These are phyloP conservation scores for Senecio squalidus DNA, from an alignment of 140 eudicot species.

Conservation along the genomic window DNA sequence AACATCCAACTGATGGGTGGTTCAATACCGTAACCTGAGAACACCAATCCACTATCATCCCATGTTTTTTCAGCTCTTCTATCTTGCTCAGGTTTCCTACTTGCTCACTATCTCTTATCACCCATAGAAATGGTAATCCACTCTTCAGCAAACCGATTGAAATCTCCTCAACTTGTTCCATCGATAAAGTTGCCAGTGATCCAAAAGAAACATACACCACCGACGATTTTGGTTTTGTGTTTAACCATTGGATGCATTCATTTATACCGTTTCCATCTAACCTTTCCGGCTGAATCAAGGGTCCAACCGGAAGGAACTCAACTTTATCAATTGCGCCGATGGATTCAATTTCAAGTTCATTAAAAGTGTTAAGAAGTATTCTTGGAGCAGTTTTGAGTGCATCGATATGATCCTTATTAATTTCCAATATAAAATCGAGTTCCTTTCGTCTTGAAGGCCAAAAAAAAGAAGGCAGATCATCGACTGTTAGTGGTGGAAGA, in stretches of 20 bases:
- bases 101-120: not conserved
- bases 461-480: not conserved
- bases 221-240: too few relatives aligned
- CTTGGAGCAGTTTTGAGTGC: slow-evolving; percentile 1
- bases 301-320: not conserved
- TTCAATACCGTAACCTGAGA: too few relatives aligned
- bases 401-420: not conserved
- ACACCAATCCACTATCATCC: not conserved
- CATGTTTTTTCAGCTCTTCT: not conserved
- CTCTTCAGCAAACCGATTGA: not conserved
- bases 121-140: not conserved
- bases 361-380: not conserved
- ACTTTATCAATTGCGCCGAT: not conserved
- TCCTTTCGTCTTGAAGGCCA: slow-evolving; percentile 4
- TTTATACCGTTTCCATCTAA: too few relatives aligned
- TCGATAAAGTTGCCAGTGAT: not conserved
- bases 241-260: too few relatives aligned
- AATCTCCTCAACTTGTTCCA: not conserved
- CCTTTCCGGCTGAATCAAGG: not conserved
- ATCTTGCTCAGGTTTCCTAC: not conserved
- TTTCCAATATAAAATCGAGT: not conserved
- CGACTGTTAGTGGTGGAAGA: not conserved
- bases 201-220: not conserved
- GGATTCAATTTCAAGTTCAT: not conserved
- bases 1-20: too few relatives aligned